Conservation (phyloP, 2,329 filamentous ascomycete species). For the Blumeria graminis region DNA sequence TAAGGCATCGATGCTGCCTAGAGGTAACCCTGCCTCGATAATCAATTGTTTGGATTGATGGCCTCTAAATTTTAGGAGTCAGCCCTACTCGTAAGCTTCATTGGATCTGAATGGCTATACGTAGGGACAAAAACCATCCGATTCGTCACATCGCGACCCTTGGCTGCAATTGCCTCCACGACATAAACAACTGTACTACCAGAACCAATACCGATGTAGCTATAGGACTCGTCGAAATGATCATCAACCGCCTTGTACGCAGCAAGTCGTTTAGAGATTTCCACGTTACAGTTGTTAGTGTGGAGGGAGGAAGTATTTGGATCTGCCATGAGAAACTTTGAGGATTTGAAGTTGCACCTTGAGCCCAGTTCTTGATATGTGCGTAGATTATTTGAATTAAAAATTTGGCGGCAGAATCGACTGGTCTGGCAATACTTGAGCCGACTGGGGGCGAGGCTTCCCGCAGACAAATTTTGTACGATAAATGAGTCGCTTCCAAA, state of each 20-base stretch:
- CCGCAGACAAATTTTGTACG: too few relatives aligned
- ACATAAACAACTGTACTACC: slow-evolving; percentile 68
- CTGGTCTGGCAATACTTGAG: too few relatives aligned
- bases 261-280: slow-evolving; percentile 51
- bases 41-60: slow-evolving; percentile 67
- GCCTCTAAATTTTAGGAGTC: slow-evolving; percentile 10
- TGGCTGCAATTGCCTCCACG: slow-evolving; percentile 51
- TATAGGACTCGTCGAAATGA: slow-evolving; percentile 38
- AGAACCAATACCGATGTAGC: slow-evolving; percentile 55
- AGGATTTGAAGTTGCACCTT: background rate
- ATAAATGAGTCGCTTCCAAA: too few relatives aligned
- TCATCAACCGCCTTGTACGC: slow-evolving; percentile 51
- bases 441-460: too few relatives aligned
- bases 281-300: slow-evolving; percentile 25
- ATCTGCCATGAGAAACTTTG: background rate
- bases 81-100: background rate
- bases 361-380: too few relatives aligned
- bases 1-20: slow-evolving; percentile 25
- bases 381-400: too few relatives aligned
- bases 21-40: slow-evolving; percentile 48
- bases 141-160: slow-evolving; percentile 27
- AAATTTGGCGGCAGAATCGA: too few relatives aligned
- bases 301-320: background rate
- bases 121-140: slow-evolving; percentile 66
- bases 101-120: slow-evolving; percentile 28